Conservation (phyloP, 2,329 filamentous ascomycete species). For the Alternaria sp. region DNA sequence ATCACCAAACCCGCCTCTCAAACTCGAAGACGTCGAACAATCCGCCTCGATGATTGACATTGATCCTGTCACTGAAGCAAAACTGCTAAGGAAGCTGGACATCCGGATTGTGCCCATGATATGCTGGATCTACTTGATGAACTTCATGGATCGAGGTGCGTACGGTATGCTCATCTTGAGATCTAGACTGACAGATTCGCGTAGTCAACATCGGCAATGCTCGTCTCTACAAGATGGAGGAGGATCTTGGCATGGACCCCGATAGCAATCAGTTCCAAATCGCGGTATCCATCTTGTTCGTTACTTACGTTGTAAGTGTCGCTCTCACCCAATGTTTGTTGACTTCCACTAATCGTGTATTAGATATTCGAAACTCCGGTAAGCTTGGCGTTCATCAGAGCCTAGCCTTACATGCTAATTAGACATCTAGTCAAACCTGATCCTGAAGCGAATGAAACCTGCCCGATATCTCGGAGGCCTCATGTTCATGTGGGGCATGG, state of each 20-base stretch:
- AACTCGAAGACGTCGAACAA: constrained; percentile 20
- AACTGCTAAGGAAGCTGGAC: constrained; percentile 58
- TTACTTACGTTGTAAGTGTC: constrained; percentile 31
- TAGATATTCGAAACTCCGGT: constrained; percentile 52
- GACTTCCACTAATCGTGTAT: constrained; percentile 17
- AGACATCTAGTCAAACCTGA: background rate
- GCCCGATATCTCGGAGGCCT: constrained; percentile 32
- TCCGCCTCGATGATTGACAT: constrained; percentile 25
- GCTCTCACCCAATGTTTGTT: background rate
- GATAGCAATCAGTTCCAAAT: constrained; percentile 29
- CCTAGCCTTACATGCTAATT: background rate
- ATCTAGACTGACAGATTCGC: background rate
- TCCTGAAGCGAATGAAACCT: constrained; percentile 41
- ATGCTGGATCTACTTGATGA: constrained; percentile 60
- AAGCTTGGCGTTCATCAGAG: constrained; percentile 37
- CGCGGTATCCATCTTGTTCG: constrained; percentile 31
- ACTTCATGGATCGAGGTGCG: constrained; percentile 55
- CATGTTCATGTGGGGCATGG: constrained; percentile 33
- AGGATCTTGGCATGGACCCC: constrained; percentile 24
- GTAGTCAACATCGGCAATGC: constrained; percentile 52
- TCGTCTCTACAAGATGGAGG: constrained; percentile 23
- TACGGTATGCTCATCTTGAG: background rate
- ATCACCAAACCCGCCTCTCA: constrained; percentile 17
- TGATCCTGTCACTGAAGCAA: constrained; percentile 55
- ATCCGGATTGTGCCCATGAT: constrained; percentile 59